A percentile compares a stretch with the other conserved stretches of the same genome.
Conservation (phyloP, 495 filamentous ascomycete genomes). For the Bacidia gigantensis region DNA sequence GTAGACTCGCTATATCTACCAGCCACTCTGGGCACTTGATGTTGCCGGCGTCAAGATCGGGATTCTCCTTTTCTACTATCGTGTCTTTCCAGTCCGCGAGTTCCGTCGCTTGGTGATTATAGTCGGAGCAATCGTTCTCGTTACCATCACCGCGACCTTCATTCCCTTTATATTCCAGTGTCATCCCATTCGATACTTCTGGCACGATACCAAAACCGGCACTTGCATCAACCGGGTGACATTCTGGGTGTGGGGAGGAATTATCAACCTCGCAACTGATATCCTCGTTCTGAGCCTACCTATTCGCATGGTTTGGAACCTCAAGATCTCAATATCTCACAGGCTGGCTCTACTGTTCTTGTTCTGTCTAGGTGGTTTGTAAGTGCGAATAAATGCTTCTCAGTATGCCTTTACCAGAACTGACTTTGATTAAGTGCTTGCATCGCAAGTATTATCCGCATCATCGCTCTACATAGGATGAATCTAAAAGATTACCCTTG, state of each 20-base stretch:
- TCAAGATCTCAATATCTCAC: too few relatives aligned
- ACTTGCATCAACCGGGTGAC: slow-evolving; percentile 20
- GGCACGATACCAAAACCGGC: slow-evolving; percentile 20
- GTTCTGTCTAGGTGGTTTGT: too few relatives aligned
- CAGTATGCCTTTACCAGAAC: too few relatives aligned
- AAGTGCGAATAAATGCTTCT: too few relatives aligned
- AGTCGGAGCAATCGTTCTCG: slow-evolving; percentile 18
- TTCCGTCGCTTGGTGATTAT: slow-evolving; percentile 8
- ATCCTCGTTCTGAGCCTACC: slow-evolving; percentile 23
- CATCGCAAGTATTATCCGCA: too few relatives aligned
- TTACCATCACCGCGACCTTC: slow-evolving; percentile 19
- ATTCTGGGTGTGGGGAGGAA: slow-evolving; percentile 16
- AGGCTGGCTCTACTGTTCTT: too few relatives aligned
- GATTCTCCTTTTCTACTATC: slow-evolving; percentile 25
- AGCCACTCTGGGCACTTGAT: too few relatives aligned
- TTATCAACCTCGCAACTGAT: slow-evolving; percentile 19
- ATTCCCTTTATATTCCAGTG: slow-evolving; percentile 24
- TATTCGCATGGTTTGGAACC: slow-evolving; percentile 24
- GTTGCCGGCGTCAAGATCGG: slow-evolving; percentile 30
- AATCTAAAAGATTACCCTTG: too few relatives aligned
- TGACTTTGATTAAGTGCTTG: too few relatives aligned
- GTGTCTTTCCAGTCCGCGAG: slow-evolving; percentile 14
- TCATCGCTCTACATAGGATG: too few relatives aligned
- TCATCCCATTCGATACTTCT: slow-evolving; percentile 23
- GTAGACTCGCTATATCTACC: too few relatives aligned